phyloP scores from a whole-genome alignment of 2,329 filamentous ascomycete species.

The Xylogone sp. region DNA sequence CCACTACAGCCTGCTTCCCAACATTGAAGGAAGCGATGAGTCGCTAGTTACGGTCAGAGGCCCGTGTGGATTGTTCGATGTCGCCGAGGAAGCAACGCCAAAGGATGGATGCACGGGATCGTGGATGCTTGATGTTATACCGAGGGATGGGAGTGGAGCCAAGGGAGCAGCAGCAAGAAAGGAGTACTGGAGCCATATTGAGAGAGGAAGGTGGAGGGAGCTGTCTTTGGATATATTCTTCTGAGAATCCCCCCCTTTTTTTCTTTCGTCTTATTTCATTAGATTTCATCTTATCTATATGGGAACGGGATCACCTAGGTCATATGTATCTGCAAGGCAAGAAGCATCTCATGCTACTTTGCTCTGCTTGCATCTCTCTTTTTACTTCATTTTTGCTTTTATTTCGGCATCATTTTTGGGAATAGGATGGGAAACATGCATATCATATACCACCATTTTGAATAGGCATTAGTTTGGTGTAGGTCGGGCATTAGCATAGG shows the following conservation, averaged over 20 bases:
- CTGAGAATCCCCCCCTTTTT: slow-evolving; percentile 4
- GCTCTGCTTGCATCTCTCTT: too few species aligned
- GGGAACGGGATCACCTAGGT: too few species aligned
- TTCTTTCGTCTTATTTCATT: background rate
- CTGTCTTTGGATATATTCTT: slow-evolving; percentile 20
- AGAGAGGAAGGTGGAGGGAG: slow-evolving; percentile 23
- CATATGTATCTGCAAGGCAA: too few species aligned
- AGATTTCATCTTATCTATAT: background rate
- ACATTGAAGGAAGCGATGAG: slow-evolving; percentile 48
- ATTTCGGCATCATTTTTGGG: too few species aligned
- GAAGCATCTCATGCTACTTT: too few species aligned
- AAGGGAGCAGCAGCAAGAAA: slow-evolving; percentile 9
- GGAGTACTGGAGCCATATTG: slow-evolving; percentile 26
- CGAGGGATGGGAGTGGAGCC: slow-evolving; percentile 13
- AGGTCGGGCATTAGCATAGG: too few species aligned
- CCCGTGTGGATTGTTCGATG: slow-evolving; percentile 45
- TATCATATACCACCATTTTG: too few species aligned
- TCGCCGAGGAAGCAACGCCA: slow-evolving; percentile 39
- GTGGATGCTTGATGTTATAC: slow-evolving; percentile 15
- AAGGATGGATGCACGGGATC: slow-evolving; percentile 22
- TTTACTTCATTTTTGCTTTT: too few species aligned
- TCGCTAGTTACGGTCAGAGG: slow-evolving; percentile 53
- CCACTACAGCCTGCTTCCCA: slow-evolving; percentile 53
- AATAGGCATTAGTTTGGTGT: too few species aligned
- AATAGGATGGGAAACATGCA: too few species aligned